Evolutionary conservation across 805 yeast genomes (phyloP).

Genomic region (Metschnikowia colocasiae): DNA sequence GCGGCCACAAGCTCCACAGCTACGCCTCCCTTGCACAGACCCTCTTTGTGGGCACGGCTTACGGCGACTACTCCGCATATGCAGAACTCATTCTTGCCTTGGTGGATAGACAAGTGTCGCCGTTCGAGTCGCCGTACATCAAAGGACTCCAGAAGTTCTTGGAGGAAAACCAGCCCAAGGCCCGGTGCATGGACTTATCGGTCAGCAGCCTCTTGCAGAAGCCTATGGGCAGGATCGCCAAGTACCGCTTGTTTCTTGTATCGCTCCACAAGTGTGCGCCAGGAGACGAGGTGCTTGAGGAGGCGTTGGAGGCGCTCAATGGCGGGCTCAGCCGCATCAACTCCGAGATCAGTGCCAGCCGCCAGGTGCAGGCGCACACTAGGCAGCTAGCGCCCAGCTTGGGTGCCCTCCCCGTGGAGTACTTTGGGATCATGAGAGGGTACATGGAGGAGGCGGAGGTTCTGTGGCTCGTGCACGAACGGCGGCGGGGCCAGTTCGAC

Average conservation of each 20-base stretch:
- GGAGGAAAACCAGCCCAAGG: conserved; percentile 14
- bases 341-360: conserved; percentile 6
- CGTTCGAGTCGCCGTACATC: conserved; percentile 11
- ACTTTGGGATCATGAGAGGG: not conserved
- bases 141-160: conserved; percentile 13
- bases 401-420: not conserved
- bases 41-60: conserved; percentile 63
- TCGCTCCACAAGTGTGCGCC: conserved; percentile 7
- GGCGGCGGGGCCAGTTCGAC: conserved; percentile 4
- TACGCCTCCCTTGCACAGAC: conserved; percentile 71
- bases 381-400: not conserved
- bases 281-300: not conserved
- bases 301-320: conserved; percentile 7
- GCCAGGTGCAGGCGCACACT: conserved; percentile 4
- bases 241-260: conserved; percentile 14
- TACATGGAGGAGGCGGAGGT: not conserved
- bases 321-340: conserved; percentile 8
- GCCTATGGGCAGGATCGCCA: conserved; percentile 16
- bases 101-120: conserved; percentile 7
- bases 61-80: conserved; percentile 9
- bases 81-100: conserved; percentile 11
- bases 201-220: conserved; percentile 15
- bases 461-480: conserved; percentile 7
- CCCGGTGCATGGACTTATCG: conserved; percentile 14
- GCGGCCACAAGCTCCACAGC: not conserved